A percentile compares a stretch with the other conserved stretches of the same genome.
Evolutionary conservation across 1,139 yeast genomes (phyloP).

Genomic region (Diutina pseudorugosa): DNA sequence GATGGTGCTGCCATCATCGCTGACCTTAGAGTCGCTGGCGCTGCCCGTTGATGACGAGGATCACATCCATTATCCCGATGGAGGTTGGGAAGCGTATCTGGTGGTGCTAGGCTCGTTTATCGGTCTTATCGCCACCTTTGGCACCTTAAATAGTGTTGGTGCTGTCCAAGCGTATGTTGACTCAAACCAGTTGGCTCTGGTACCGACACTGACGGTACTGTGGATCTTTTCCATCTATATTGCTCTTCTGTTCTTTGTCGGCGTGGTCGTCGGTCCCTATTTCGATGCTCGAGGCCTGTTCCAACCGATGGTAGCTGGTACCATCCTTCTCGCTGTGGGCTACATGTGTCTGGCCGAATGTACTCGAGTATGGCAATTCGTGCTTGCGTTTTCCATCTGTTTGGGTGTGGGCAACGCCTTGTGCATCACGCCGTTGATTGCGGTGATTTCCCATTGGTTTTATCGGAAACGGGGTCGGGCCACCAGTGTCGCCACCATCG

Average conservation of each 20-base stretch:
- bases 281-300: conserved; percentile 16
- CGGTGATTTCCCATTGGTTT: conserved; percentile 20
- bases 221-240: conserved; percentile 24
- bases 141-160: conserved; percentile 18
- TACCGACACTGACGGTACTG: conserved; percentile 15
- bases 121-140: conserved; percentile 16
- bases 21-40: neutral
- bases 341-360: conserved; percentile 15
- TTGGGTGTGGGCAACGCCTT: conserved; percentile 29
- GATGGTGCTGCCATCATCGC: neutral
- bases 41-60: neutral
- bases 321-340: conserved; percentile 12
- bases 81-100: conserved; percentile 13
- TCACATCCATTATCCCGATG: conserved; percentile 13
- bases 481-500: conserved; percentile 16
- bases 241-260: conserved; percentile 17
- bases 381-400: conserved; percentile 16
- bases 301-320: conserved; percentile 12
- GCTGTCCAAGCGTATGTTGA: conserved; percentile 17
- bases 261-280: conserved; percentile 16
- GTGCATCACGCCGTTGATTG: conserved; percentile 43
- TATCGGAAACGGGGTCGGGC: conserved; percentile 14
- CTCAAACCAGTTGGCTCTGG: conserved; percentile 11
- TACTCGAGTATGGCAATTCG: conserved; percentile 15
- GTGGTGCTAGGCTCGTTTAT: conserved; percentile 16